These are phyloP conservation scores for Globisporangium perplexum DNA, from an alignment of 352 stramenopile species.

Conservation along the genomic window DNA sequence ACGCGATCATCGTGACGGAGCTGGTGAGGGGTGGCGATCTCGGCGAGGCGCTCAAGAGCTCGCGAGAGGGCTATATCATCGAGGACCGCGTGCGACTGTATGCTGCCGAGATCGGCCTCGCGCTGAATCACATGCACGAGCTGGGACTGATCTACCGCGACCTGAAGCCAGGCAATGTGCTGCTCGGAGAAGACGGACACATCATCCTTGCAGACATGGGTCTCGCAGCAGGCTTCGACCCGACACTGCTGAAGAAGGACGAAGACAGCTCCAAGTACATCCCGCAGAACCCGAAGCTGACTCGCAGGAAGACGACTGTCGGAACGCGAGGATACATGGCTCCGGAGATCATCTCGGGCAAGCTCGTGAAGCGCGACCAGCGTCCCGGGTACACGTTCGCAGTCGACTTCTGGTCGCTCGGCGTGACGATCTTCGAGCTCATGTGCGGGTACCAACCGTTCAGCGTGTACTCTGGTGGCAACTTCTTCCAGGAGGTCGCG, in stretches of 20 bases:
- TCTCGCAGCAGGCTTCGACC: slow-evolving; percentile 61
- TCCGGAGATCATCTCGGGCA: slow-evolving; percentile 87
- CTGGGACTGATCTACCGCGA: slow-evolving; percentile 84
- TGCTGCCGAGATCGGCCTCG: slow-evolving; percentile 78
- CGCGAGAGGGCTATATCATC: slow-evolving; percentile 61
- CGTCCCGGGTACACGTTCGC: slow-evolving; percentile 70
- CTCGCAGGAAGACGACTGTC: slow-evolving; percentile 75
- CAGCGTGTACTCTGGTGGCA: slow-evolving; percentile 57
- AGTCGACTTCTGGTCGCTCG: slow-evolving; percentile 81
- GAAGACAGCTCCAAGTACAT: slow-evolving; percentile 45
- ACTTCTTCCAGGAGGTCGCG: slow-evolving; percentile 74
- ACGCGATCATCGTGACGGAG: slow-evolving; percentile 87
- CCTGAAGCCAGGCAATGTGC: slow-evolving; percentile 87
- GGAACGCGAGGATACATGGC: slow-evolving; percentile 89
- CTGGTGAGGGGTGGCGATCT: slow-evolving; percentile 79
- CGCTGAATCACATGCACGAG: slow-evolving; percentile 87
- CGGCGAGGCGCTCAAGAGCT: slow-evolving; percentile 64
- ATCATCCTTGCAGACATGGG: slow-evolving; percentile 89
- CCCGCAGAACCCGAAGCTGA: slow-evolving; percentile 49
- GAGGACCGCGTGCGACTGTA: slow-evolving; percentile 80
- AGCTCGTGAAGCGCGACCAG: slow-evolving; percentile 75
- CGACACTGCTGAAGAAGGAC: slow-evolving; percentile 44
- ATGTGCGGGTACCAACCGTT: slow-evolving; percentile 85
- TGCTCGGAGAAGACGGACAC: slow-evolving; percentile 86
- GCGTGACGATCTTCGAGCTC: slow-evolving; percentile 86